These are phyloP conservation scores for Leishmania braziliensis DNA, from an alignment of 208 protist species.

Conservation along the genomic window DNA sequence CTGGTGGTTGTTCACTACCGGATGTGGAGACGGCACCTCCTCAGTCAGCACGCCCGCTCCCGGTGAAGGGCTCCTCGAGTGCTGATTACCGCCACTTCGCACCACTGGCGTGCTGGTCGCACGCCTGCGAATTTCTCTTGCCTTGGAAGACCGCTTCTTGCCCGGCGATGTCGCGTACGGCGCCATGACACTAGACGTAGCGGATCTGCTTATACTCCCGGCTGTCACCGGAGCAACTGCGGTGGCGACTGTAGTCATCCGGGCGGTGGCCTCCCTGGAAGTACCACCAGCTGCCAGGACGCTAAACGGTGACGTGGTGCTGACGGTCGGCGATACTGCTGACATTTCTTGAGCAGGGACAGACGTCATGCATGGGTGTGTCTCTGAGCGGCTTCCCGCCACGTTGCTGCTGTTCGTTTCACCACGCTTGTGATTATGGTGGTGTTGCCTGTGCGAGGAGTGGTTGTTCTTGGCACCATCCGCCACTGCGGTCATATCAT, in stretches of 20 bases:
- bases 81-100: not conserved
- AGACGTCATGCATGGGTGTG: too few species aligned
- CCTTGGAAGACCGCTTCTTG: not conserved
- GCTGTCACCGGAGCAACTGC: not conserved
- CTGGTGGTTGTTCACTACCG: not conserved
- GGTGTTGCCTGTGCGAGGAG: not conserved
- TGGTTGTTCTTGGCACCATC: not conserved
- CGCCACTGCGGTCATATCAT: not conserved
- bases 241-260: not conserved
- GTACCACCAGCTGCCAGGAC: not conserved
- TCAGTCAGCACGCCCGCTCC: constrained; percentile 2
- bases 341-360: not conserved
- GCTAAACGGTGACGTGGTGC: not conserved
- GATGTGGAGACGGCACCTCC: not conserved
- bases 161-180: not conserved
- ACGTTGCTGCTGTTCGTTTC: not conserved
- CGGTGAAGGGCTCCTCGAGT: not conserved
- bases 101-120: not conserved
- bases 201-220: not conserved
- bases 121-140: not conserved
- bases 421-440: not conserved
- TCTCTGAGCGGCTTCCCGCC: not conserved
- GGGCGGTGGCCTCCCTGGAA: not conserved
- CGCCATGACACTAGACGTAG: not conserved
- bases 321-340: not conserved